Conservation (phyloP, 306 rosid genomes). For the Acacia melanoxylon region DNA sequence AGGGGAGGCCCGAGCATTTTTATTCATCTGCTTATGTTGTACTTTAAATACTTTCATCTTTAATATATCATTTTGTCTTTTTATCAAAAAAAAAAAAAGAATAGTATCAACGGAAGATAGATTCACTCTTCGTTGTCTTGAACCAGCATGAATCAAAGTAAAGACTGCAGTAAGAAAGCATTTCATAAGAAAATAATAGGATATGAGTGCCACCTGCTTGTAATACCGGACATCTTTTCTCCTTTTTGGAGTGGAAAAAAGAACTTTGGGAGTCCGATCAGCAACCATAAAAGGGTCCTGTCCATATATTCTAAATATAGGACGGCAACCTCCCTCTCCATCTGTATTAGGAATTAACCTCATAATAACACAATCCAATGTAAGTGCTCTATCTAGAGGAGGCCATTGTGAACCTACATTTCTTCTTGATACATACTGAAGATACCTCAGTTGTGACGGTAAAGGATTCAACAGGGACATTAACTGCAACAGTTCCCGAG, state of each 20-base stretch:
- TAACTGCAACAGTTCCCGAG: conserved; percentile 85
- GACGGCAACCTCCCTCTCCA: conserved; percentile 91
- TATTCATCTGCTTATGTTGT: too few relatives aligned
- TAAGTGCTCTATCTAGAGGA: conserved; percentile 88
- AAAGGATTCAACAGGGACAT: conserved; percentile 90
- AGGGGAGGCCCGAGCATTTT: too few relatives aligned
- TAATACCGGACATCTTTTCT: conserved; percentile 77
- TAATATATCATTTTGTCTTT: too few relatives aligned
- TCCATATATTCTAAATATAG: conserved; percentile 92
- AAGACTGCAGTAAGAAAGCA: neutral
- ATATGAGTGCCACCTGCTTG: conserved; percentile 72
- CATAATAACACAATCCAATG: conserved; percentile 80
- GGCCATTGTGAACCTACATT: conserved; percentile 95
- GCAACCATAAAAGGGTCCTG: conserved; percentile 90
- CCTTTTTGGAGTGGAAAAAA: conserved; percentile 87
- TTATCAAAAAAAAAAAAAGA: too few relatives aligned
- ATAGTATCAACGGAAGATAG: neutral
- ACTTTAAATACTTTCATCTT: too few relatives aligned
- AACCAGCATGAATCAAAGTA: conserved; percentile 10
- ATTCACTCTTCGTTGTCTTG: neutral
- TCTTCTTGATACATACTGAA: conserved; percentile 92
- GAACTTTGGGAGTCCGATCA: conserved; percentile 82
- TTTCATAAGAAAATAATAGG: conserved; percentile 25
- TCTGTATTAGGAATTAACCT: conserved; percentile 78
- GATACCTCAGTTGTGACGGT: conserved; percentile 95